Percentiles rank a stretch among this genome's conserved stretches.
Evolutionary conservation across 73 alveolate genomes (phyloP).

Genomic region (Stentor coeruleus): DNA sequence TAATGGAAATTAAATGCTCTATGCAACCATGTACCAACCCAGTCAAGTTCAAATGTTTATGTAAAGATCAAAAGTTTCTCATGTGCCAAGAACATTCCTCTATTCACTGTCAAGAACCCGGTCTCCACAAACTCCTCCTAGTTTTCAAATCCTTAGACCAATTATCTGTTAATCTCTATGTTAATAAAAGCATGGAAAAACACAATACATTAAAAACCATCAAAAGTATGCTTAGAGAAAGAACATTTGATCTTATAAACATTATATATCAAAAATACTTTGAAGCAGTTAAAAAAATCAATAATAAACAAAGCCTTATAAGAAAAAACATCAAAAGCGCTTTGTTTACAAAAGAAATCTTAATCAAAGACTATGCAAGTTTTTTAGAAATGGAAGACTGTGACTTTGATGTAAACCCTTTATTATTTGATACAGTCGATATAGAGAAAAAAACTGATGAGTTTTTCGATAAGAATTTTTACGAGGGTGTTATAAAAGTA

Average conservation of each 20-base stretch:
- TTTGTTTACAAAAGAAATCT: neutral
- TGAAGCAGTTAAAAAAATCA: neutral
- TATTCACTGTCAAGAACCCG: neutral
- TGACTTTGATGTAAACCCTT: neutral
- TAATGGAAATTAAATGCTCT: neutral
- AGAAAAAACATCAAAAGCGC: neutral
- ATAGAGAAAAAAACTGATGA: neutral
- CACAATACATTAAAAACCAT: neutral
- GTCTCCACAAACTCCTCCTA: neutral
- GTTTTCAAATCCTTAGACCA: neutral
- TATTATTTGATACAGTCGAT: neutral
- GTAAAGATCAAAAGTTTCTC: neutral
- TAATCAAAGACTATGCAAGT: neutral
- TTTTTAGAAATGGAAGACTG: neutral
- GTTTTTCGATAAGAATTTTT: neutral
- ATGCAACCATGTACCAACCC: neutral
- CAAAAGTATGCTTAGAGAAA: too few relatives aligned
- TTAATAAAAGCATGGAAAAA: too few relatives aligned
- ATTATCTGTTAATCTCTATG: too few relatives aligned
- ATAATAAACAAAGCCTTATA: neutral
- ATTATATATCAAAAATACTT: neutral
- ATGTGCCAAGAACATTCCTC: neutral
- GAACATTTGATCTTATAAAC: neutral
- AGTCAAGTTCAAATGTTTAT: neutral
- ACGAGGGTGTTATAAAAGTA: neutral